These are phyloP conservation scores for Leptographium flavum DNA, from an alignment of 2,329 filamentous ascomycete species.

Conservation along the genomic window DNA sequence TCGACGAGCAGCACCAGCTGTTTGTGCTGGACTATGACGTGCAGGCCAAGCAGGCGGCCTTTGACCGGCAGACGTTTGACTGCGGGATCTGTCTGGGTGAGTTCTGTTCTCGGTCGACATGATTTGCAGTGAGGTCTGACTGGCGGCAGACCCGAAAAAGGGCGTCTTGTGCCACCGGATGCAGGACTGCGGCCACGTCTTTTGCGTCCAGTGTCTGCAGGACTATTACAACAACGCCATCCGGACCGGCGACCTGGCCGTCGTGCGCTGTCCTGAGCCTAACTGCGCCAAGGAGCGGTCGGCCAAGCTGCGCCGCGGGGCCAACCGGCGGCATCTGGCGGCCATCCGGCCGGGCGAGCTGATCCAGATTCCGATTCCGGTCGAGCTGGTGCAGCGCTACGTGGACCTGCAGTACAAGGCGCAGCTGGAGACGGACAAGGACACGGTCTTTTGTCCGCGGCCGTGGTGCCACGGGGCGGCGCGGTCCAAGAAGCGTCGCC, in stretches of 20 bases:
- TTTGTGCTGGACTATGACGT: slow-evolving; percentile 66
- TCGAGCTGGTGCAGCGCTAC: slow-evolving; percentile 68
- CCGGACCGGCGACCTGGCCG: slow-evolving; percentile 64
- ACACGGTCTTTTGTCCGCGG: slow-evolving; percentile 83
- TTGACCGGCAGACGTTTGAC: slow-evolving; percentile 73
- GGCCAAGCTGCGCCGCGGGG: slow-evolving; percentile 13
- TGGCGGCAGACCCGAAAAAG: slow-evolving; percentile 64
- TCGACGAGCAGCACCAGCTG: slow-evolving; percentile 47
- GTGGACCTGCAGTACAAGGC: slow-evolving; percentile 85
- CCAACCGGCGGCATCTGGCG: slow-evolving; percentile 36
- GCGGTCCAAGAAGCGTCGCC: slow-evolving; percentile 57
- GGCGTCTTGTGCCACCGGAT: slow-evolving; percentile 69
- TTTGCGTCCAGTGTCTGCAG: slow-evolving; percentile 74
- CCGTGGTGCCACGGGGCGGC: slow-evolving; percentile 87
- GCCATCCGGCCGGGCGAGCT: slow-evolving; percentile 74
- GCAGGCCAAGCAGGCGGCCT: slow-evolving; percentile 57
- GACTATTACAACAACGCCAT: slow-evolving; percentile 88
- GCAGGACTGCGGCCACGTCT: slow-evolving; percentile 76
- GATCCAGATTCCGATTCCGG: slow-evolving; percentile 56
- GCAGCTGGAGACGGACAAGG: slow-evolving; percentile 80
- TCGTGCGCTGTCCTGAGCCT: slow-evolving; percentile 67
- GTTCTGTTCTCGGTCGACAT: slow-evolving; percentile 38
- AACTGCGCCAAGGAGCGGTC: slow-evolving; percentile 56
- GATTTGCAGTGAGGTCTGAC: slow-evolving; percentile 31
- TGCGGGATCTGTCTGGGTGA: slow-evolving; percentile 69